Base-by-base conservation (phyloP, 1,139 yeast genomes). In the Magnusiomyces ingens region DNA sequence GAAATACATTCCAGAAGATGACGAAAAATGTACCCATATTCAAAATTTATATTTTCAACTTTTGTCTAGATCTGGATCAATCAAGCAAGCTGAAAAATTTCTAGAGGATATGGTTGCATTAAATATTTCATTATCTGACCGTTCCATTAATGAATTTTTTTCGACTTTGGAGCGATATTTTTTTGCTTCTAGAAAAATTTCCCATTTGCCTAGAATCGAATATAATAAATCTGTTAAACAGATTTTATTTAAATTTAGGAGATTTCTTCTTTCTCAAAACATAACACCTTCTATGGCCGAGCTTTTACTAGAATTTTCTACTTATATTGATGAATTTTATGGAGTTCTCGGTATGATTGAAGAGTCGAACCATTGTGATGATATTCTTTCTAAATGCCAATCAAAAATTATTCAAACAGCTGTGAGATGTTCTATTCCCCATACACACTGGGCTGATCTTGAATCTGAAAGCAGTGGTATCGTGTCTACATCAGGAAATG, bases 41-140 rank as follows among this genome's bases (percentile, higher is more conserved):
- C 60, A 62, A 22, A 70, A 66, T 49, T 52, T 62, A 51, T 57
- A 64, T 56, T 58, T 68, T 50, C 62, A 60, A 32, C 58, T 68
- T 13, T 59, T 63, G 2, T 62, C 68, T 3, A 55, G 58, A 32
- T 59, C 66, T 32, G 70, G 70, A 18, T 49, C 67, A 3, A 54
- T 66, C 5, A 61, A 58, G 4, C 52, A 52, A 11, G 65, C 71
- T 11, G 62, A 62, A 15, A 61, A 59, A 22, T 45, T 61, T 42
- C 51, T 59, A 13, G 38, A 55, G 47, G 52, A 53, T 29, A 51
- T 58, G 12, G 52, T 57, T 13, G 50, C 52, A 12, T 41, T 54
- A 2, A 50, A 55, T 3, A 49, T 50, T 17, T 49, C 58, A n/a
- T 62, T 68, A 3, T 59, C 65, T 10, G 60, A 62, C 15, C 57